phyloP scores from a whole-genome alignment of 352 stramenopile genomes.

The Elongisporangium senticosum region DNA sequence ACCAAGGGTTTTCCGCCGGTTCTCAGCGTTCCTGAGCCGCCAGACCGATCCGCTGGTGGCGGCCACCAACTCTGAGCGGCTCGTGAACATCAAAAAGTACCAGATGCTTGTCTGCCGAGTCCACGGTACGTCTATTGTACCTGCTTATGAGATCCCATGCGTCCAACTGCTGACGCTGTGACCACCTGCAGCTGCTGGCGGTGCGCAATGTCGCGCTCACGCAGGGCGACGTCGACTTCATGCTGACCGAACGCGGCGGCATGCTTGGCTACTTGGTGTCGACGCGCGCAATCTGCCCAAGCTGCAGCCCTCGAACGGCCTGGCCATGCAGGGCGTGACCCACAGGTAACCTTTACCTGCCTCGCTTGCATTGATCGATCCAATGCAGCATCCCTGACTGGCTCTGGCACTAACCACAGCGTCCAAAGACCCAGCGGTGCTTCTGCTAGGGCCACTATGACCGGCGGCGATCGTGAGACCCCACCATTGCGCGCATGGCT shows the following conservation, averaged over 20 bases:
- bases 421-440: constrained; percentile 61
- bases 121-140: constrained; percentile 45
- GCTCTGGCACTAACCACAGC: constrained; percentile 10
- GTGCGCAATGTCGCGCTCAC: constrained; percentile 65
- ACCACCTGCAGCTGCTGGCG: constrained; percentile 42
- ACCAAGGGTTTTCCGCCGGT: too few species aligned
- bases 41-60: constrained; percentile 83
- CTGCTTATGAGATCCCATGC: background rate
- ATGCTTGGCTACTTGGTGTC: constrained; percentile 89
- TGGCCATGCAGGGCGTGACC: constrained; percentile 86
- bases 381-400: background rate
- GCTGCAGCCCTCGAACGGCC: constrained; percentile 40
- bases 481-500: constrained; percentile 80
- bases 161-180: background rate
- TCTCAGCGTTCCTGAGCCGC: constrained; percentile 85
- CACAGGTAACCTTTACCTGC: constrained; percentile 33
- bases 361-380: background rate
- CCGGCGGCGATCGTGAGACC: constrained; percentile 62
- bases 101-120: constrained; percentile 84
- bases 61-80: constrained; percentile 57
- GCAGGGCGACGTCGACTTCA: constrained; percentile 61
- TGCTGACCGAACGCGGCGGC: constrained; percentile 81
- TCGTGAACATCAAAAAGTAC: constrained; percentile 88
- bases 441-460: constrained; percentile 35
- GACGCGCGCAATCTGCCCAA: constrained; percentile 79